Base-by-base conservation (phyloP, 140 eudicot species). In the Flaveria floridana region DNA sequence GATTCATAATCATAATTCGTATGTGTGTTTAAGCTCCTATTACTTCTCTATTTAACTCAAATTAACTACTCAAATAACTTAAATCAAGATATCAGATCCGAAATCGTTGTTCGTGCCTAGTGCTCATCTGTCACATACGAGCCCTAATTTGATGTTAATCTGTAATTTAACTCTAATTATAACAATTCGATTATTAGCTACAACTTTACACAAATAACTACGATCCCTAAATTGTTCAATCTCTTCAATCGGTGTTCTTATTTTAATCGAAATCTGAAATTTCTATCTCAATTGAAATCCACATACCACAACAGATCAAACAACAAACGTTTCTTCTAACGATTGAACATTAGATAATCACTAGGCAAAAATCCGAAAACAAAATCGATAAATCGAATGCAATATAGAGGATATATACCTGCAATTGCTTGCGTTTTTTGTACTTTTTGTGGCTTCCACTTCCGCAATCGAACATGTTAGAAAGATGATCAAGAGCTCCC, bases 401-500 rank as follows among this genome's bases (percentile, higher is more conserved):
- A 44, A 14, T 50, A 12, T 16, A 73, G 34, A 7, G 34, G 46
- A 20, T 0, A 3, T n/a, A 20, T 75, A 84, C 95, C 95, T 88
- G 91, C 48, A 88, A 83, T 28, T 79, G 95, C 69, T 79, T 88
- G 80, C 91, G 91, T 39, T 82, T 88, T 76, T 86, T 86, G 87
- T 73, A 83, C 72, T 84, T 84, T 75, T 77, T 72, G 66, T 64
- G 74, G 62, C 79, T 74, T 44, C 87, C 82, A 66, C 80, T 59
- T 50, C 86, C 76, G 50, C 89, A 88, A 70, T 88, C 95, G 74
- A 86, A 88, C 26, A 84, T 82, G 76, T 86, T 72, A 18, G 87
- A 82, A 70, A 88, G 83, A 82, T 86, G 91, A 80, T 86, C 95
- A 25, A 88, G 52, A 82, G 84, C 95, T 68, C 95, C 95, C 95